Percentiles rank a stretch among this genome's conserved stretches.
Evolutionary conservation across 306 rosid genomes (phyloP).

Genomic region (Prunus mongolica): DNA sequence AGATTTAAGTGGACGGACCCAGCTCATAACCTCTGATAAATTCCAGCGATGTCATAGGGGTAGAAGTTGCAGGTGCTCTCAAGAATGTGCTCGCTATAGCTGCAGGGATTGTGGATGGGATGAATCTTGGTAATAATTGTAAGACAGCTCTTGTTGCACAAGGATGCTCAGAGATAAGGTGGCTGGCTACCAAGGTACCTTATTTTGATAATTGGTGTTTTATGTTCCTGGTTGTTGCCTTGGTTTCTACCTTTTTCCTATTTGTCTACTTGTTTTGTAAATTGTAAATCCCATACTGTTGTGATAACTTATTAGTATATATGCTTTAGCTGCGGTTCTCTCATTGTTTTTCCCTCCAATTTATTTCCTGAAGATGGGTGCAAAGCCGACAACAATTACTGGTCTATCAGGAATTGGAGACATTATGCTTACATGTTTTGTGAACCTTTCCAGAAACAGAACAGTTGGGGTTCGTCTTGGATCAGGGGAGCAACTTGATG

Average conservation of each 20-base stretch:
- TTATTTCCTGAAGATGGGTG: slow-evolving; percentile 77
- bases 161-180: slow-evolving; percentile 95
- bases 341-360: slow-evolving; percentile 17
- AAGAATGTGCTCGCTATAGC: slow-evolving; percentile 96
- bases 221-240: slow-evolving; percentile 2
- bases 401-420: slow-evolving; percentile 94
- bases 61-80: slow-evolving; percentile 95
- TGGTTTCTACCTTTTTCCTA: too few species aligned
- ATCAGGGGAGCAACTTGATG: slow-evolving; percentile 80
- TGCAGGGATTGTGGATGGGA: slow-evolving; percentile 93
- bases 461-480: slow-evolving; percentile 90
- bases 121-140: slow-evolving; percentile 93
- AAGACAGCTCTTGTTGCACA: slow-evolving; percentile 98
- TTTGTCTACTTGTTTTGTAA: too few species aligned
- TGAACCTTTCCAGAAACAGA: slow-evolving; percentile 86
- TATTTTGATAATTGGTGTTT: not conserved
- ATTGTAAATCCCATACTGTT: not conserved
- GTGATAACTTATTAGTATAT: not conserved
- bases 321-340: slow-evolving; percentile 3
- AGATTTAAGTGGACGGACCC: slow-evolving; percentile 31
- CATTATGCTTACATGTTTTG: slow-evolving; percentile 92
- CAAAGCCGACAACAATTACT: slow-evolving; percentile 79
- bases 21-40: slow-evolving; percentile 79
- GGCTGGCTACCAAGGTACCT: slow-evolving; percentile 90
- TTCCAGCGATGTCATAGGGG: slow-evolving; percentile 99